phyloP scores from a whole-genome alignment of 768 basidiomycete genomes.

The Cystofilobasidium capitatum region DNA sequence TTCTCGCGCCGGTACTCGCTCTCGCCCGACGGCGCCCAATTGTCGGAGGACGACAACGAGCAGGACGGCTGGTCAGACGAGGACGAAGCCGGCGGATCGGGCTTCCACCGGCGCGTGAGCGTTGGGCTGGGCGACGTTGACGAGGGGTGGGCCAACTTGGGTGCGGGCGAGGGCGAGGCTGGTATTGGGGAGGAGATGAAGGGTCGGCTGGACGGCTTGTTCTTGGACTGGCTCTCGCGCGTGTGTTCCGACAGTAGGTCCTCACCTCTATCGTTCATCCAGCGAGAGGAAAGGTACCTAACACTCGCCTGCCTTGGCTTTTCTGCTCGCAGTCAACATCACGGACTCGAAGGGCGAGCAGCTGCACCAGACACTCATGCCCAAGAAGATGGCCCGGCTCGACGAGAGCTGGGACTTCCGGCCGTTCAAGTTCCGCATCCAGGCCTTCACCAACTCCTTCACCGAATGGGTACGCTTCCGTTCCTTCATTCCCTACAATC shows the following conservation, averaged over 20 bases:
- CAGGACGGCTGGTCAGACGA: conserved; percentile 14
- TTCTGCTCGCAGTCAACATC: conserved; percentile 61
- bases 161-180: background rate
- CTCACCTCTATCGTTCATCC: background rate
- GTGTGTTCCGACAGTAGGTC: conserved; percentile 79
- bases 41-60: no score
- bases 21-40: background rate
- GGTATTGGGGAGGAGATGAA: conserved; percentile 53
- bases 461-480: conserved; percentile 61
- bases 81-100: background rate
- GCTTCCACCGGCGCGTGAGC: conserved; percentile 11
- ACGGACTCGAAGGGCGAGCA: conserved; percentile 91
- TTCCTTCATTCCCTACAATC: background rate
- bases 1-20: background rate
- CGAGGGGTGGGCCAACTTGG: background rate
- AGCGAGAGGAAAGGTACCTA: background rate
- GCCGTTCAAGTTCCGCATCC: conserved; percentile 98
- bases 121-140: conserved; percentile 4
- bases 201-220: conserved; percentile 74
- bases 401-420: conserved; percentile 95
- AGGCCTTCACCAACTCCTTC: conserved; percentile 93
- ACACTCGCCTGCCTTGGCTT: background rate
- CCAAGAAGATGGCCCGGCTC: conserved; percentile 89
- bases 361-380: conserved; percentile 96
- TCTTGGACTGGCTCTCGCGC: conserved; percentile 76